Percentiles rank a stretch among this genome's conserved stretches.
These are phyloP conservation scores for Aspergillus viridinutans DNA, from an alignment of 2,329 filamentous ascomycete species.

Conservation along the genomic window DNA sequence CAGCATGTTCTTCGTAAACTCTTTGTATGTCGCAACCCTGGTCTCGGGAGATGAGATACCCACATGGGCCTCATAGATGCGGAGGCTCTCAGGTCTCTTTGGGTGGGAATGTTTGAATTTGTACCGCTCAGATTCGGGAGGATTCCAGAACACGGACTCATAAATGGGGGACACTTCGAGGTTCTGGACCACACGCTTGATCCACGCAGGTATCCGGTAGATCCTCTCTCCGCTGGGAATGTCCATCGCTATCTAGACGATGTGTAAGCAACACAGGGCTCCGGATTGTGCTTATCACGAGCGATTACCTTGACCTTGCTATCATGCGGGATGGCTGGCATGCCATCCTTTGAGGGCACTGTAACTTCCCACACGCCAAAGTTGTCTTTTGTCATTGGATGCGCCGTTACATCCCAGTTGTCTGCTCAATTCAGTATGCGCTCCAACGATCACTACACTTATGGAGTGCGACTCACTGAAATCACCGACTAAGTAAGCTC, in stretches of 20 bases:
- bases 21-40: constrained; percentile 89
- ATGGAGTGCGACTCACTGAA: constrained; percentile 63
- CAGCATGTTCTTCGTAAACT: constrained; percentile 90
- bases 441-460: constrained; percentile 2
- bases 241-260: constrained; percentile 70
- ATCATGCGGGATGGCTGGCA: constrained; percentile 80
- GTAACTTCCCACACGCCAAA: constrained; percentile 85
- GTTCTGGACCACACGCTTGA: constrained; percentile 94
- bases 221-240: constrained; percentile 73
- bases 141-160: constrained; percentile 97
- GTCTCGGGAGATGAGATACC: constrained; percentile 92
- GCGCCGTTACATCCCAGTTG: constrained; percentile 76
- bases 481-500: constrained; percentile 85
- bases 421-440: constrained; percentile 51
- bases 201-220: constrained; percentile 92
- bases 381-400: constrained; percentile 79
- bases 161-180: constrained; percentile 84
- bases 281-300: neutral
- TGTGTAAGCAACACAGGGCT: neutral
- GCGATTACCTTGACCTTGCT: constrained; percentile 83
- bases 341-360: constrained; percentile 67
- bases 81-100: constrained; percentile 76
- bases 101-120: constrained; percentile 78
- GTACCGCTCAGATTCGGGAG: constrained; percentile 70
- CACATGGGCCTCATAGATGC: constrained; percentile 98